Evolutionary conservation across 179 eudicot genomes (phyloP), one percentile per base, ranked within the genome.

Genomic region (Amaranthus tricolor): DNA sequence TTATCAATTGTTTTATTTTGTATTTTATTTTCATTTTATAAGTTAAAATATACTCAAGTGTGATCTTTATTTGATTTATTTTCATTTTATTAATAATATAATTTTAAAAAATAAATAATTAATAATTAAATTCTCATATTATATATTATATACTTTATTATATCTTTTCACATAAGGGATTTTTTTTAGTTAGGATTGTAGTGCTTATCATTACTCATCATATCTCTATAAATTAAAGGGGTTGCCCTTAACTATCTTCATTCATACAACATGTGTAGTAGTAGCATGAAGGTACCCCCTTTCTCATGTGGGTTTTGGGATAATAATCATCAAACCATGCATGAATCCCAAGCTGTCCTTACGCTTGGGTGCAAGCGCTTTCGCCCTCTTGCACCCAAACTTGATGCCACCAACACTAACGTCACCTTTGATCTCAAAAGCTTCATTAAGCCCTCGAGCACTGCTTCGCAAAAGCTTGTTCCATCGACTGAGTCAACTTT

Each of bases 211-310:
- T 59, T 10, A 64, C 3, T 31, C 40, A 31, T 31, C 40, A 31
- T 31, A 31, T 31, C 40, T 31, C 40, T 31, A 31, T 31, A 31
- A 31, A 31, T 31, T 31, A 40, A 63, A 20, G 44, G 11, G 40
- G 1, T 31, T 31, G 3, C 40, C 40, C 40, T 31, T 31, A 31
- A 31, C 2, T 31, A 31, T 31, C 40, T 14, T 62, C n/a, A 10
- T 62, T 12, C 16, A 13, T 57, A 47, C 15, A 19, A 63, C 84
- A 89, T 85, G 90, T 90, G 88, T 80, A 67, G 79, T 67, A 70
- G 77, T 14, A 84, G 80, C 86, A 92, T 90, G 96, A 92, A 90
- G 90, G 90, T 90, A 69, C 97, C 86, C 65, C 88, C 87, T 15
- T 82, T 86, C 73, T 72, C 96, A 86, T 91, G 91, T 84, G 96